Conservation (phyloP, 2,329 filamentous ascomycete species). For the Ophiosphaerella korrae region DNA sequence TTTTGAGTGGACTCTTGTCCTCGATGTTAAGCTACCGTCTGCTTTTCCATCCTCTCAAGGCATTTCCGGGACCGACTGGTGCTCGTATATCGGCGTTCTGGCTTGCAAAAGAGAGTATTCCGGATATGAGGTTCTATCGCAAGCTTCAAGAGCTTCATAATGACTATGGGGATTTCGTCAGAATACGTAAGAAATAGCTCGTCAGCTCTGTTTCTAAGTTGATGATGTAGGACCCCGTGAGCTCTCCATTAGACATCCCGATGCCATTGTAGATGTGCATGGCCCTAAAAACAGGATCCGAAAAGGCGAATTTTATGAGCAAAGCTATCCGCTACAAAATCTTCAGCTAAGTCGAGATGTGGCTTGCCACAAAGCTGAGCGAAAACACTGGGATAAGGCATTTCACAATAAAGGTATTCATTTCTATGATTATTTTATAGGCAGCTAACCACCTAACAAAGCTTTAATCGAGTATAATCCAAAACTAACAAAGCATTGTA, state of each 20-base stretch:
- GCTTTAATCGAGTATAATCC: conserved; percentile 1
- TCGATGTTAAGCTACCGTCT: conserved; percentile 16
- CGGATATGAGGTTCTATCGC: conserved; percentile 15
- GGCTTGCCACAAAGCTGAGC: conserved; percentile 24
- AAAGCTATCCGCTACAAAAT: conserved; percentile 15
- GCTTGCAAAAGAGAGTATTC: conserved; percentile 14
- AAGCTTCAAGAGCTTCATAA: conserved; percentile 16
- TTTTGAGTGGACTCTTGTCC: conserved; percentile 3
- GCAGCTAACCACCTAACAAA: neutral
- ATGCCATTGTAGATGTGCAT: conserved; percentile 25
- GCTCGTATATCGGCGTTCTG: conserved; percentile 23
- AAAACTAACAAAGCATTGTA: conserved; percentile 1
- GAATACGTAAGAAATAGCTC: conserved; percentile 20
- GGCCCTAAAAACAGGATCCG: conserved; percentile 18
- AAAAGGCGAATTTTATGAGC: conserved; percentile 35
- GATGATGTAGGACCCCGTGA: conserved; percentile 22
- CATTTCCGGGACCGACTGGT: conserved; percentile 14
- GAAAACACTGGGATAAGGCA: conserved; percentile 34
- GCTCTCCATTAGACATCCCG: conserved; percentile 25
- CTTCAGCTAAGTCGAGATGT: conserved; percentile 30
- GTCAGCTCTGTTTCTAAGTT: neutral
- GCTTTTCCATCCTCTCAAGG: conserved; percentile 10
- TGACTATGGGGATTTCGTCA: conserved; percentile 23
- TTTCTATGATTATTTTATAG: neutral
- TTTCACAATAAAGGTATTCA: conserved; percentile 26